These are phyloP conservation scores for Fusarium udum DNA, from an alignment of 2,329 filamentous ascomycete genomes.

Conservation along the genomic window DNA sequence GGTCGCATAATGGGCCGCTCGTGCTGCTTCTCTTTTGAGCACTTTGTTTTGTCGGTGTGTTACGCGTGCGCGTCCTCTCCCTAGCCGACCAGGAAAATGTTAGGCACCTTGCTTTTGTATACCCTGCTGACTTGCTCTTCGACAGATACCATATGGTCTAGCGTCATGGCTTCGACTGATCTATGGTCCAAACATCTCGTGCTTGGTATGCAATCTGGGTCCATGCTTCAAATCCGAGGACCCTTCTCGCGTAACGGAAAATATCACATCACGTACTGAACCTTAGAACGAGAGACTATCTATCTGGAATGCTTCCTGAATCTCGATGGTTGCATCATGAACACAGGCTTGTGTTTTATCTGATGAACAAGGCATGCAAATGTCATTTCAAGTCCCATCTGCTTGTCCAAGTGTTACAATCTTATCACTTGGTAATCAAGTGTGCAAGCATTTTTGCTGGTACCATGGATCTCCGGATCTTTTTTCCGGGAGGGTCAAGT, in stretches of 20 bases:
- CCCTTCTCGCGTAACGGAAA: conserved; percentile 24
- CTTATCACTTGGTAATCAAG: neutral
- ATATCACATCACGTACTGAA: conserved; percentile 19
- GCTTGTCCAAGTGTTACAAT: conserved; percentile 5
- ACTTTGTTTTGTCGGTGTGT: conserved; percentile 50
- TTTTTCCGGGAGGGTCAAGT: conserved; percentile 39
- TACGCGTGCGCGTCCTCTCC: conserved; percentile 45
- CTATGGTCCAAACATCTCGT: conserved; percentile 33
- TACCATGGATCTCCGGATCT: conserved; percentile 33
- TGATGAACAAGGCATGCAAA: neutral
- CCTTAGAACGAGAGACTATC: neutral
- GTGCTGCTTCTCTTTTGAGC: conserved; percentile 40
- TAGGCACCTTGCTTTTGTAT: conserved; percentile 26
- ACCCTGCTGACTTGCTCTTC: conserved; percentile 38
- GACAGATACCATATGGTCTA: conserved; percentile 33
- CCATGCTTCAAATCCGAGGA: conserved; percentile 34
- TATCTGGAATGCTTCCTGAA: neutral
- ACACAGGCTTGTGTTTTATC: neutral
- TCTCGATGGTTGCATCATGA: neutral
- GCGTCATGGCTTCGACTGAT: conserved; percentile 33
- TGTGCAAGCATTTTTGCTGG: conserved; percentile 27
- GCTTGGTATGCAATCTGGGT: conserved; percentile 39
- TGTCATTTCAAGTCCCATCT: neutral
- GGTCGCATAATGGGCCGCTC: conserved; percentile 49
- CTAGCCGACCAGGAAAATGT: conserved; percentile 22